phyloP scores from a whole-genome alignment of 2,329 filamentous ascomycete species.

The Calycina marina region DNA sequence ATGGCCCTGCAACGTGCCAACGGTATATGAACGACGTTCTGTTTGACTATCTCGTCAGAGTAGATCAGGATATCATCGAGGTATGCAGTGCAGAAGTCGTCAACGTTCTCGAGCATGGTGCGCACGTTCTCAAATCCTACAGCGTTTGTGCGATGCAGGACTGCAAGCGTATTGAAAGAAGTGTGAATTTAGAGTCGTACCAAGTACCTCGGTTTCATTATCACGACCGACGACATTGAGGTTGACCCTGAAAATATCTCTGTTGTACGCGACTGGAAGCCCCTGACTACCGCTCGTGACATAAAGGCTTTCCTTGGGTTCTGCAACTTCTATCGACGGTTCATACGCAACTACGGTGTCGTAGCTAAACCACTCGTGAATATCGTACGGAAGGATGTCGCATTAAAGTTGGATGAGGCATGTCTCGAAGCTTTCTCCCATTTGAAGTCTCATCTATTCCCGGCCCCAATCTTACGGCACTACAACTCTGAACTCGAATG shows the following conservation, averaged over 20 bases:
- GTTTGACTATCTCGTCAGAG: too few species aligned
- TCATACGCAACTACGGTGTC: neutral
- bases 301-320: too few species aligned
- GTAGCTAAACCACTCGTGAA: neutral
- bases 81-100: neutral
- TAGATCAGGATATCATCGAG: too few species aligned
- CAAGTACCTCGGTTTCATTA: conserved; percentile 1
- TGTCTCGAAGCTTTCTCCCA: neutral
- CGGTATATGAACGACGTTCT: conserved; percentile 1
- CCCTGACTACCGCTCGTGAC: too few species aligned
- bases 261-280: too few species aligned
- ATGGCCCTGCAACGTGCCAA: neutral
- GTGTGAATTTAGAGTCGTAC: neutral
- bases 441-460: neutral
- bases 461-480: neutral
- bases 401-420: too few species aligned
- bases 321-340: neutral
- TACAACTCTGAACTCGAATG: neutral
- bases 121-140: too few species aligned
- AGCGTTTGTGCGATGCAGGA: neutral
- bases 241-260: neutral
- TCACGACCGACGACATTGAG: neutral
- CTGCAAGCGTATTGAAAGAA: neutral
- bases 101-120: neutral
- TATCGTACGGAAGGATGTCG: neutral